These are phyloP conservation scores for Rhodotorula toruloides DNA, from an alignment of 768 basidiomycete species.

Conservation along the genomic window DNA sequence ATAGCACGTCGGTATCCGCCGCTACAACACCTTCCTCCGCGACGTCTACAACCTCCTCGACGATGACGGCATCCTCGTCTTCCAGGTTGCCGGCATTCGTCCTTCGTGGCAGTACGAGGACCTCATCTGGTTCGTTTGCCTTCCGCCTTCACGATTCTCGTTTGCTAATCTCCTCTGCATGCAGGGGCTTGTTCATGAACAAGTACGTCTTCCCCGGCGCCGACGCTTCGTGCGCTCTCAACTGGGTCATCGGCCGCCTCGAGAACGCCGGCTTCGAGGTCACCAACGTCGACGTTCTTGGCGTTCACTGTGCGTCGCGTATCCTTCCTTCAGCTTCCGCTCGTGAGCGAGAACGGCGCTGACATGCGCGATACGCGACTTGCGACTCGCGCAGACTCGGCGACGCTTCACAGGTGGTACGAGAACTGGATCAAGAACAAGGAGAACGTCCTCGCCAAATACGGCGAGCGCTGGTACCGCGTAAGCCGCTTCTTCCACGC, in stretches of 20 bases:
- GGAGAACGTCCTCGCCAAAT: constrained; percentile 78
- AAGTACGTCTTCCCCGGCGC: constrained; percentile 99
- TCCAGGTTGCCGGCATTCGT: constrained; percentile 95
- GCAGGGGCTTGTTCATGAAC: constrained; percentile 92
- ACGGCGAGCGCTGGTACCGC: constrained; percentile 89
- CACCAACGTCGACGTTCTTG: constrained; percentile 91
- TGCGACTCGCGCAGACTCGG: constrained; percentile 41
- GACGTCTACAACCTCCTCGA: constrained; percentile 91
- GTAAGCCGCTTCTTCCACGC: not conserved
- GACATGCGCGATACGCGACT: too few relatives aligned
- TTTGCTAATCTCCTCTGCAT: not conserved
- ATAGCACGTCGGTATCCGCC: constrained; percentile 89
- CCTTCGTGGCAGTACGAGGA: constrained; percentile 99
- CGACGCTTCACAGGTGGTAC: constrained; percentile 65
- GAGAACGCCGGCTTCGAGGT: constrained; percentile 93
- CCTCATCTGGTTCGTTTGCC: constrained; percentile 65
- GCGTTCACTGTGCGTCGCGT: constrained; percentile 68
- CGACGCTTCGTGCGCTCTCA: constrained; percentile 89
- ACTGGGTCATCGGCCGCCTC: constrained; percentile 74
- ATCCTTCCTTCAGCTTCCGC: too few relatives aligned
- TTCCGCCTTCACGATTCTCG: not conserved
- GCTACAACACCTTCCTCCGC: constrained; percentile 78
- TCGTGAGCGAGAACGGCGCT: too few relatives aligned
- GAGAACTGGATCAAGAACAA: constrained; percentile 94
- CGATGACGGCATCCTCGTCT: constrained; percentile 87